phyloP scores from a whole-genome alignment of 2,329 filamentous ascomycete genomes.

The Neofusicoccum kwambonambiense region DNA sequence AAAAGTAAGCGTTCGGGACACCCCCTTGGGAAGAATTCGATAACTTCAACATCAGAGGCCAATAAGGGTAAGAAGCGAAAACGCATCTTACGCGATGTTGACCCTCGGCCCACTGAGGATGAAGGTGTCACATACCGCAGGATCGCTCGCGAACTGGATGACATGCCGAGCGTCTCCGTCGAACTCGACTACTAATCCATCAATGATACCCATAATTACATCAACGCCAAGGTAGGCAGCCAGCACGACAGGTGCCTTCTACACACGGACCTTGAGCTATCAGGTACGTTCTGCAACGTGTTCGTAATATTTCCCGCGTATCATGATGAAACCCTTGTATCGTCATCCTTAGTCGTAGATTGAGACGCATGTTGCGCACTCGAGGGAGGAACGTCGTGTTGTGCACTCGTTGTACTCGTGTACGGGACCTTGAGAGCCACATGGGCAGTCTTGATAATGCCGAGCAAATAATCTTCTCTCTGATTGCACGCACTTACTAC shows the following conservation, averaged over 20 bases:
- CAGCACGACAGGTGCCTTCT: not conserved
- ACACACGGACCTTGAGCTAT: too few species aligned
- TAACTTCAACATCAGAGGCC: constrained; percentile 17
- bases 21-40: constrained; percentile 15
- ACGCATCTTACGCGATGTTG: constrained; percentile 30
- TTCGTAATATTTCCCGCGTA: constrained; percentile 20
- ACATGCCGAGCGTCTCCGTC: constrained; percentile 35
- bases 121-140: constrained; percentile 22
- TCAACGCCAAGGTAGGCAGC: not conserved
- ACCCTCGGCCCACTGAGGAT: constrained; percentile 27
- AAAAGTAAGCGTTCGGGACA: not conserved
- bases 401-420: not conserved
- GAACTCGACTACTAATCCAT: constrained; percentile 50
- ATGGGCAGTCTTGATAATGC: constrained; percentile 13
- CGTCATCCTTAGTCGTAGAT: constrained; percentile 94
- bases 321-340: constrained; percentile 85
- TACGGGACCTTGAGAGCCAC: constrained; percentile 8
- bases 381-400: constrained; percentile 14
- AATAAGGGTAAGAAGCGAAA: constrained; percentile 38
- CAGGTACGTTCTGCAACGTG: not conserved
- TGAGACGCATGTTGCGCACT: constrained; percentile 1
- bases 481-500: not conserved
- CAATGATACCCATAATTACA: not conserved
- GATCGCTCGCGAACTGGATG: constrained; percentile 24
- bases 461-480: constrained; percentile 19